A percentile compares a stretch with the other conserved stretches of the same genome.
Conservation (phyloP, 176 grass and related monocot genomes). For the Lolium multiflorum region DNA sequence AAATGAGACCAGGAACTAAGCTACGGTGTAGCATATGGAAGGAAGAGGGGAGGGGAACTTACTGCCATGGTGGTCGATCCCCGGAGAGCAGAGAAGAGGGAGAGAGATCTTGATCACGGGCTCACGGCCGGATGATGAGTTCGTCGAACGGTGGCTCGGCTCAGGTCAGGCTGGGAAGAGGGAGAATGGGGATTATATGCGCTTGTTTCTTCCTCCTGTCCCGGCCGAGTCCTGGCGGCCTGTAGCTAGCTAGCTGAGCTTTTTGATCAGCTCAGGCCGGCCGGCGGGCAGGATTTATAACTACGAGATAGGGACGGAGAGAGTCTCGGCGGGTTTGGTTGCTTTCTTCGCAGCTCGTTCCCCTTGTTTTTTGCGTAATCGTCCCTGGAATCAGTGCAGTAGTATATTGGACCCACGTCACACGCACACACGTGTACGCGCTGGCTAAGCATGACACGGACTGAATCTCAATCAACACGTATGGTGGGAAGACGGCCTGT, state of each 20-base stretch:
- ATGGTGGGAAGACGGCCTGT: background rate
- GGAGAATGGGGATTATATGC: conserved; percentile 31
- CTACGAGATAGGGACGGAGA: conserved; percentile 17
- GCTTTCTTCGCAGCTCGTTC: background rate
- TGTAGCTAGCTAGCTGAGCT: background rate
- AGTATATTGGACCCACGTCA: background rate
- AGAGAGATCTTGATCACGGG: background rate
- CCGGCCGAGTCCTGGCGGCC: background rate
- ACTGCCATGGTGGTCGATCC: conserved; percentile 47
- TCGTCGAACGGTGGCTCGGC: conserved; percentile 5
- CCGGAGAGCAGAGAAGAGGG: background rate
- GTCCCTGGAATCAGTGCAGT: background rate
- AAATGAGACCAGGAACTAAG: background rate
- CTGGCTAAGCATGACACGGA: background rate
- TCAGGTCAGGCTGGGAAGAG: background rate
- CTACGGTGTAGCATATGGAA: too few species aligned
- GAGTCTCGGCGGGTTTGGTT: conserved; percentile 3
- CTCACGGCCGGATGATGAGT: background rate
- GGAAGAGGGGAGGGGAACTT: conserved; percentile 2
- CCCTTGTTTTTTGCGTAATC: background rate
- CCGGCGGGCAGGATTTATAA: conserved; percentile 41
- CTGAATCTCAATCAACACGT: background rate
- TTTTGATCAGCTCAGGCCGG: conserved; percentile 31
- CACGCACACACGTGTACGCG: background rate
- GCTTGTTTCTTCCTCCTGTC: conserved; percentile 24